Base-by-base conservation (phyloP, 2,329 filamentous ascomycete genomes). In the Penicillium sp. region DNA sequence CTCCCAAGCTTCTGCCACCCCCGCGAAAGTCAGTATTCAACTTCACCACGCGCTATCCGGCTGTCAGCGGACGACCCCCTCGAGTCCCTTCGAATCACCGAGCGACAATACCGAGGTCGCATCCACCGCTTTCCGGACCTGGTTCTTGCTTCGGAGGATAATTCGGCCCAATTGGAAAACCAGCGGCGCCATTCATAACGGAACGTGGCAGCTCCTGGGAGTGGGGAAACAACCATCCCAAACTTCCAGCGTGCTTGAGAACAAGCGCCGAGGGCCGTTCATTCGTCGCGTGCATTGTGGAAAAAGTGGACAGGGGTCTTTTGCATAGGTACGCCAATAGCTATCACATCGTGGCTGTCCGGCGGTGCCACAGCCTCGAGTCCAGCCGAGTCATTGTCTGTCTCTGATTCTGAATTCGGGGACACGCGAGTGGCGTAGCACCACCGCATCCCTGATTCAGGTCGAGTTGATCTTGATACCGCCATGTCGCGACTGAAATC, bases 381-480 rank as follows among this genome's bases (percentile, higher is more conserved):
- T 43, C 34, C 18, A 13, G 16, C 9, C 26, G 18, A 43, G 31
- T 47, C 45, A 44, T 45, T 46, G 23, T 34, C 23, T 55, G 58
- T 56, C 51, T 60, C 52, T 56, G 47, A 47, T 42, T 45, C 47
- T 41, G 18, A 45, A 38, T 38, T 26, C 33, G 12, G 21, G 24
- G 41, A 26, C 23, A 2, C 21, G 23, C 41, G 2, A 18, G 49
- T 49, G 47, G 53, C 53, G 57, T 45, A 51, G 41, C 42, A 18
- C 50, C 24, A 47, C 49, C 49, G 49, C 60, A 59, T 62, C 60
- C 60, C 59, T 64, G 61, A 61, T 51, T 63, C 58, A 62, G 55
- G 58, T 58, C 39, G 10, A 43, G 36, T 12, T 33, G 16, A 16
- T 28, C 15, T 42, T 52, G 21, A 34, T 16, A 39, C 36, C 36